Evolutionary conservation across 2,329 filamentous ascomycete genomes (phyloP).

Genomic region (Xylariales sp.): DNA sequence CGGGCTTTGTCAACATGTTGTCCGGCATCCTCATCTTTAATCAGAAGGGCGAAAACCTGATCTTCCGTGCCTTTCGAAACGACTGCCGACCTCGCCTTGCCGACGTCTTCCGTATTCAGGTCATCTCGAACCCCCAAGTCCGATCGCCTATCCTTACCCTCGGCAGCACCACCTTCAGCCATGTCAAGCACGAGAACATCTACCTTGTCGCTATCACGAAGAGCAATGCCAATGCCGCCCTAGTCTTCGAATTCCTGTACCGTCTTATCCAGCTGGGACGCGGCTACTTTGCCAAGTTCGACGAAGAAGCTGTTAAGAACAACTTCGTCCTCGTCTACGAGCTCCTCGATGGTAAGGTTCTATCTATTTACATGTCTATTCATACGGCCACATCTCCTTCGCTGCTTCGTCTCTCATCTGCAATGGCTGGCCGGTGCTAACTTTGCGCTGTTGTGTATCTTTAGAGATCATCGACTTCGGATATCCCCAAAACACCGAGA

Average conservation of each 20-base stretch:
- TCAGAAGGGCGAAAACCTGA: constrained; percentile 99
- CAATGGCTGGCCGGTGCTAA: constrained; percentile 15
- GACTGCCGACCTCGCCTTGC: constrained; percentile 97
- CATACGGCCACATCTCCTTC: background rate
- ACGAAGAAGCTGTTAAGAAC: constrained; percentile 99
- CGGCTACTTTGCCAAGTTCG: constrained; percentile 98
- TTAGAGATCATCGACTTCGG: constrained; percentile 98
- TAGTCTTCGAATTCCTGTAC: constrained; percentile 98
- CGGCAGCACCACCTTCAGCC: constrained; percentile 97
- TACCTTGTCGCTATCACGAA: constrained; percentile 98
- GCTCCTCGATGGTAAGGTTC: constrained; percentile 80
- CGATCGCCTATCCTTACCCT: constrained; percentile 97
- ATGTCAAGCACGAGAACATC: constrained; percentile 99
- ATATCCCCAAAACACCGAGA: constrained; percentile 98
- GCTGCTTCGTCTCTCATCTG: background rate
- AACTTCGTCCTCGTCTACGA: constrained; percentile 99
- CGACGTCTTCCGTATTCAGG: constrained; percentile 99
- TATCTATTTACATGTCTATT: background rate
- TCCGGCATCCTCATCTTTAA: constrained; percentile 99
- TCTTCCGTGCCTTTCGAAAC: constrained; percentile 98
- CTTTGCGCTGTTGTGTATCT: background rate
- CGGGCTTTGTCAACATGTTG: constrained; percentile 74
- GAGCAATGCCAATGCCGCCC: constrained; percentile 97
- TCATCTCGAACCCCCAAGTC: constrained; percentile 98
- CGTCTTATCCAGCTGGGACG: constrained; percentile 88